Conservation (phyloP, 371 early-diverging fungal species). For the Mucor piriformis region DNA sequence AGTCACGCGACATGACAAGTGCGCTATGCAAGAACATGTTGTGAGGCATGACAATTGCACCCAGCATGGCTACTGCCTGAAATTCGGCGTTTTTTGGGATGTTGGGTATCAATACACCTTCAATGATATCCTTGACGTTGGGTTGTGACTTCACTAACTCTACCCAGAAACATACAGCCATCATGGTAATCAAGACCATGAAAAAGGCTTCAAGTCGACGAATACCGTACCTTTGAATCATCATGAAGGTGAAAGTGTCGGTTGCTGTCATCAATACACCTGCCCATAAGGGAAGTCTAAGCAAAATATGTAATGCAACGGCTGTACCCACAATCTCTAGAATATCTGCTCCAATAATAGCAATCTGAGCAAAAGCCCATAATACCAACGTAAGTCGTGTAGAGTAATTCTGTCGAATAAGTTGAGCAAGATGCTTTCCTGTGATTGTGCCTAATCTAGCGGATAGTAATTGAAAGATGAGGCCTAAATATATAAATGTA, state of each 20-base stretch:
- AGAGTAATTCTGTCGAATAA: constrained; percentile 56
- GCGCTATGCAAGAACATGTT: constrained; percentile 75
- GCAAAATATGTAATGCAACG: constrained; percentile 71
- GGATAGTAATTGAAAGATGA: constrained; percentile 66
- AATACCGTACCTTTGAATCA: constrained; percentile 67
- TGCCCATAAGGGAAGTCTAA: constrained; percentile 63
- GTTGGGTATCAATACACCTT: constrained; percentile 61
- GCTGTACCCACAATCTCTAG: constrained; percentile 81
- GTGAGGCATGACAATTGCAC: constrained; percentile 78
- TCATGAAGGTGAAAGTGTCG: constrained; percentile 69
- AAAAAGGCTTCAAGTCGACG: constrained; percentile 67
- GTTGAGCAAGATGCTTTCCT: constrained; percentile 66
- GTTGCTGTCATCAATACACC: constrained; percentile 71
- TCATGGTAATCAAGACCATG: constrained; percentile 59
- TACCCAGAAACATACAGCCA: constrained; percentile 74
- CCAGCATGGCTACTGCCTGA: constrained; percentile 72
- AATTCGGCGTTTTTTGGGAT: constrained; percentile 61
- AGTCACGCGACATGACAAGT: constrained; percentile 61
- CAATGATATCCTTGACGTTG: constrained; percentile 48
- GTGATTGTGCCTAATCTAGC: constrained; percentile 72
- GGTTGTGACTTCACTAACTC: constrained; percentile 67
- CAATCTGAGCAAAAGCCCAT: constrained; percentile 71
- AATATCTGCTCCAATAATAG: constrained; percentile 76
- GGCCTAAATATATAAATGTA: constrained; percentile 22
- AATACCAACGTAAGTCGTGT: constrained; percentile 45